Percentiles rank a stretch among this genome's conserved stretches.
These are phyloP conservation scores for Xylaria sp. DNA, from an alignment of 2,329 filamentous ascomycete species.

Conservation along the genomic window DNA sequence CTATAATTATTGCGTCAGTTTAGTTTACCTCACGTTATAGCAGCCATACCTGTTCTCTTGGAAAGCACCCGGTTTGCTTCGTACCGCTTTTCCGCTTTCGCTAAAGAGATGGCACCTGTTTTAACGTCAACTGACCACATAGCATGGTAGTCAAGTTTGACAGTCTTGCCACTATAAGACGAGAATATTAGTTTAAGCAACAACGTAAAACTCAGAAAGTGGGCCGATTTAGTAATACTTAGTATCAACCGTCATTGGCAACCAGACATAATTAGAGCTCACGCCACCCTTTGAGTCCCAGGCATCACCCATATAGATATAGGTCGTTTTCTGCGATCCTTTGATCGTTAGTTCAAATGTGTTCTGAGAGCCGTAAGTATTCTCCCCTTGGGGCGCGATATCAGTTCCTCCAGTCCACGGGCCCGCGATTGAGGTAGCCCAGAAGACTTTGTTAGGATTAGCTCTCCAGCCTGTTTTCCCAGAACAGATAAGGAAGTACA, in stretches of 20 bases:
- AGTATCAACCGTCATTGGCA: conserved; percentile 45
- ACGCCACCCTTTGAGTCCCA: conserved; percentile 45
- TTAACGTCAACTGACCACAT: conserved; percentile 49
- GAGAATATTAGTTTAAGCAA: background rate
- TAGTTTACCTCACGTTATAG: background rate
- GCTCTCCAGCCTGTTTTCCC: conserved; percentile 45
- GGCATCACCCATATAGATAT: conserved; percentile 47
- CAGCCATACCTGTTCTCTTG: conserved; percentile 28
- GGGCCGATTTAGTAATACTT: conserved; percentile 28
- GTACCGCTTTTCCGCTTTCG: conserved; percentile 42
- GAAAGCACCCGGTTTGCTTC: conserved; percentile 41
- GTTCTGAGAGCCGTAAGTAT: conserved; percentile 47
- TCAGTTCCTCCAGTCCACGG: conserved; percentile 44
- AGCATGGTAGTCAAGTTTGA: conserved; percentile 44
- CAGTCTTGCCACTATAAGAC: background rate
- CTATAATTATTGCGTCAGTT: background rate
- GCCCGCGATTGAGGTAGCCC: conserved; percentile 40
- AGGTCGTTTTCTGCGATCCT: conserved; percentile 42
- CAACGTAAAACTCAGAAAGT: background rate
- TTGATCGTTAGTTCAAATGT: conserved; percentile 45
- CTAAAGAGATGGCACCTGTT: conserved; percentile 45
- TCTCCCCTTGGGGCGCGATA: conserved; percentile 43
- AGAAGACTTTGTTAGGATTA: conserved; percentile 48
- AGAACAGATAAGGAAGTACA: conserved; percentile 46
- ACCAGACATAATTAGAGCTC: conserved; percentile 47